Evolutionary conservation across 2,329 filamentous ascomycete genomes (phyloP).

Genomic region (Gnomoniopsis smithogilvyi): DNA sequence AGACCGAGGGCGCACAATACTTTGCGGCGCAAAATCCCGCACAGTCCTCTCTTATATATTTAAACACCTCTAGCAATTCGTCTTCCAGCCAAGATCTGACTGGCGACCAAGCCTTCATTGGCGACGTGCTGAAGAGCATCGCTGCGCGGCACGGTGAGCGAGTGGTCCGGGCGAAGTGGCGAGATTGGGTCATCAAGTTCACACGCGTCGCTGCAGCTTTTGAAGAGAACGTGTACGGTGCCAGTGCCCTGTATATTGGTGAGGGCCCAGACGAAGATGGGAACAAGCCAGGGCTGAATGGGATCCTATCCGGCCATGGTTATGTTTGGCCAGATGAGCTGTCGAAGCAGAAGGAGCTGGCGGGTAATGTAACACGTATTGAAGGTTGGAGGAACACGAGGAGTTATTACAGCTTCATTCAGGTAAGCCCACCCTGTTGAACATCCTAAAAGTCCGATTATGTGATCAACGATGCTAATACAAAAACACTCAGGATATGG

Average conservation of each 20-base stretch:
- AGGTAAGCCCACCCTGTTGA: conserved; percentile 46
- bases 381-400: conserved; percentile 96
- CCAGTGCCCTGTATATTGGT: conserved; percentile 83
- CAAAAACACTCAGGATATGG: conserved; percentile 52
- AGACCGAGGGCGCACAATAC: conserved; percentile 81
- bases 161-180: conserved; percentile 87
- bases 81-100: conserved; percentile 62
- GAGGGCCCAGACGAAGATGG: conserved; percentile 56
- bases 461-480: conserved; percentile 23
- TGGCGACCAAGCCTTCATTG: conserved; percentile 86
- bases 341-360: conserved; percentile 78
- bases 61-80: conserved; percentile 34
- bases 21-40: conserved; percentile 78
- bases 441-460: conserved; percentile 27
- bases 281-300: conserved; percentile 2
- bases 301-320: conserved; percentile 69
- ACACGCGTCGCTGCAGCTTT: conserved; percentile 90
- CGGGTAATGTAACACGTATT: conserved; percentile 86
- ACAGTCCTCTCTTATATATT: conserved; percentile 48
- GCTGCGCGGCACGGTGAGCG: conserved; percentile 83
- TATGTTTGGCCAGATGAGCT: conserved; percentile 91
- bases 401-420: conserved; percentile 93
- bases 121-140: conserved; percentile 79
- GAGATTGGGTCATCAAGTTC: conserved; percentile 92
- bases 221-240: conserved; percentile 92